A percentile compares a stretch with the other conserved stretches of the same genome.
Conservation (phyloP, 2,329 filamentous ascomycete genomes). For the Xylariaceae sp. region DNA sequence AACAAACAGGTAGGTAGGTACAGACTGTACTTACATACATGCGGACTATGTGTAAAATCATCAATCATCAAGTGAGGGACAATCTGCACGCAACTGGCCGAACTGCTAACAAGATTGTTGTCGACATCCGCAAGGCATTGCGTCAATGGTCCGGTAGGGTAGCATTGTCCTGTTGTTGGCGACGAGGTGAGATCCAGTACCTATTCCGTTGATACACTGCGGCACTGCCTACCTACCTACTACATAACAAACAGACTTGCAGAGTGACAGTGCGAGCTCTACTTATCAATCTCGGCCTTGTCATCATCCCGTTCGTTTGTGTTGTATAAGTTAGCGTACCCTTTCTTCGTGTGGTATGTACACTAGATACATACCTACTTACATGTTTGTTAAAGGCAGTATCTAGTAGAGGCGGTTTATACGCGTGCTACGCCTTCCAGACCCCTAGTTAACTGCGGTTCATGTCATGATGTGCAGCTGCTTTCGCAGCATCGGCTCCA, state of each 20-base stretch:
- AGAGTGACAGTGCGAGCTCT: slow-evolving; percentile 12
- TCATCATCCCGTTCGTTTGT: slow-evolving; percentile 1
- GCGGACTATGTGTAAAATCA: neutral
- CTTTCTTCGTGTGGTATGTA: neutral
- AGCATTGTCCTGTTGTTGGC: neutral
- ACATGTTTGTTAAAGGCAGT: neutral
- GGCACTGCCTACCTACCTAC: neutral
- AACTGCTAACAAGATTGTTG: neutral
- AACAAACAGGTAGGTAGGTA: slow-evolving; percentile 10
- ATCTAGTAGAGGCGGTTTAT: neutral
- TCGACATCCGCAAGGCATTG: slow-evolving; percentile 5
- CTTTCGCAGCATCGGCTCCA: too few relatives aligned
- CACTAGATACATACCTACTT: neutral
- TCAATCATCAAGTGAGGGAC: neutral
- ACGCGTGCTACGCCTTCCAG: neutral
- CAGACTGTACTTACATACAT: neutral
- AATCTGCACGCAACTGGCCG: slow-evolving; percentile 7
- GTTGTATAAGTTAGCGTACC: neutral
- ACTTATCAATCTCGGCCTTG: neutral
- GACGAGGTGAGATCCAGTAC: slow-evolving; percentile 4
- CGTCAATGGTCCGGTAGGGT: slow-evolving; percentile 7
- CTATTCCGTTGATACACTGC: neutral
- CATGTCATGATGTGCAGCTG: too few relatives aligned
- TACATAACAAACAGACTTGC: slow-evolving; percentile 14
- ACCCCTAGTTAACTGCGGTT: neutral